Percentiles rank a stretch among this genome's conserved stretches.
Evolutionary conservation across 371 early-diverging fungal species (phyloP).

Genomic region (Syncephalastrum monosporum): DNA sequence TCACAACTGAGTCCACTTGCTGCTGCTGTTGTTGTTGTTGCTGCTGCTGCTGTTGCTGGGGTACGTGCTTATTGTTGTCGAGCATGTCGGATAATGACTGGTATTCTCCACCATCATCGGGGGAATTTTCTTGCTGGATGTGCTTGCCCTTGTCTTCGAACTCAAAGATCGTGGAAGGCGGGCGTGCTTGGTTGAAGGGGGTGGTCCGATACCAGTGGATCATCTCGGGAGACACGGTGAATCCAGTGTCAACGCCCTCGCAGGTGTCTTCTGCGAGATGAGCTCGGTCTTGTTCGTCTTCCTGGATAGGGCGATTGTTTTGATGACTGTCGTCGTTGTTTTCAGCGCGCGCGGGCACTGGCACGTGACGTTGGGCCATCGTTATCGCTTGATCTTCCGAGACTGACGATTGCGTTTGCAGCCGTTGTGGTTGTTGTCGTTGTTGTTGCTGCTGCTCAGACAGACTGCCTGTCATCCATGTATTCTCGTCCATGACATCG

Average conservation of each 20-base stretch:
- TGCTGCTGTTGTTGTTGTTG: too few species aligned
- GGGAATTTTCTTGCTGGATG: background rate
- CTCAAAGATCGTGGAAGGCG: conserved; percentile 10
- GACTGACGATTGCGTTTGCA: too few species aligned
- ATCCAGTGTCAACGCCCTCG: conserved; percentile 1
- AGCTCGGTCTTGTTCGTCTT: background rate
- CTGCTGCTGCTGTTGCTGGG: too few species aligned
- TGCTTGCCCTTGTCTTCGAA: background rate
- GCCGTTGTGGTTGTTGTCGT: conserved; percentile 1
- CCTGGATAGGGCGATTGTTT: too few species aligned
- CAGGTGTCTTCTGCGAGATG: conserved; percentile 7
- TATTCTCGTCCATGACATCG: conserved; percentile 42
- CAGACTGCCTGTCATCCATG: conserved; percentile 40
- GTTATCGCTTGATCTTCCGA: too few species aligned
- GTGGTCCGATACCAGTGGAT: conserved; percentile 39
- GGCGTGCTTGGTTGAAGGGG: conserved; percentile 11
- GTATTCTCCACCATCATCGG: background rate
- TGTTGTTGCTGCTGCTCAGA: conserved; percentile 17
- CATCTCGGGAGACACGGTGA: conserved; percentile 36
- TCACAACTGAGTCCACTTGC: too few species aligned
- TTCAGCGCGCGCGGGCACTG: too few species aligned
- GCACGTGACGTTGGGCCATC: too few species aligned
- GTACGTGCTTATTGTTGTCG: too few species aligned
- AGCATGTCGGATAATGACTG: too few species aligned
- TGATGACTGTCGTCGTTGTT: too few species aligned